Evolutionary conservation across 805 yeast genomes (phyloP).

Genomic region (Hanseniaspora osmophila): DNA sequence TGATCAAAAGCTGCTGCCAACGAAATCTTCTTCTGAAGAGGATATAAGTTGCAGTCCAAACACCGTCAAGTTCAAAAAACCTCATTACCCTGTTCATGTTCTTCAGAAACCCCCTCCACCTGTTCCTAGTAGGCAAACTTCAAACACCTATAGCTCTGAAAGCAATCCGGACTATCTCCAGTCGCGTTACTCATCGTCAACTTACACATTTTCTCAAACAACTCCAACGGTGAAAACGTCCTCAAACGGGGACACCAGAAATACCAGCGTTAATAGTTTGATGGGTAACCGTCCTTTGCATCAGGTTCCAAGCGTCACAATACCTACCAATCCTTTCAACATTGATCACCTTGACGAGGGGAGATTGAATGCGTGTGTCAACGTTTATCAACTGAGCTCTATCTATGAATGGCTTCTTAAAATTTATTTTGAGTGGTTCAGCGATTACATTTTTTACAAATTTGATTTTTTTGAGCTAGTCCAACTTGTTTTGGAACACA

Average conservation of each 20-base stretch:
- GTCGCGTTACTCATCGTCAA: conserved; percentile 3
- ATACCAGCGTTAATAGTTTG: conserved; percentile 20
- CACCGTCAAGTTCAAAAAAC: too few relatives aligned
- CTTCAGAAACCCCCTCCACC: background rate
- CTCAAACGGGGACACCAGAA: conserved; percentile 11
- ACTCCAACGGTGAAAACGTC: background rate
- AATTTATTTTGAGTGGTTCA: conserved; percentile 38
- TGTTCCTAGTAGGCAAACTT: background rate
- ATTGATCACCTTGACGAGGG: conserved; percentile 32
- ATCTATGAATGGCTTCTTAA: conserved; percentile 41
- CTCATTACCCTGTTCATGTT: background rate
- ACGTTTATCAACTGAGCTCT: conserved; percentile 33
- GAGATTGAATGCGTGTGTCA: conserved; percentile 35
- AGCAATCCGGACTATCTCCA: conserved; percentile 3
- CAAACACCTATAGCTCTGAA: background rate
- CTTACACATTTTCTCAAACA: conserved; percentile 1
- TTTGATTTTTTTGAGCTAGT: conserved; percentile 41
- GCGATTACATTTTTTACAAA: conserved; percentile 33
- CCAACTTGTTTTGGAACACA: conserved; percentile 35
- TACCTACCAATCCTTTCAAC: conserved; percentile 45
- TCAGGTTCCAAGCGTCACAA: conserved; percentile 21
- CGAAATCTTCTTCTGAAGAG: background rate
- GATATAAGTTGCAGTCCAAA: background rate
- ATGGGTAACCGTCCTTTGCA: conserved; percentile 22
- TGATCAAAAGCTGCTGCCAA: background rate